A percentile compares a stretch with the other conserved stretches of the same genome.
Evolutionary conservation across 116 monocot genomes (phyloP).

Genomic region (Papilionanthe hybrid): DNA sequence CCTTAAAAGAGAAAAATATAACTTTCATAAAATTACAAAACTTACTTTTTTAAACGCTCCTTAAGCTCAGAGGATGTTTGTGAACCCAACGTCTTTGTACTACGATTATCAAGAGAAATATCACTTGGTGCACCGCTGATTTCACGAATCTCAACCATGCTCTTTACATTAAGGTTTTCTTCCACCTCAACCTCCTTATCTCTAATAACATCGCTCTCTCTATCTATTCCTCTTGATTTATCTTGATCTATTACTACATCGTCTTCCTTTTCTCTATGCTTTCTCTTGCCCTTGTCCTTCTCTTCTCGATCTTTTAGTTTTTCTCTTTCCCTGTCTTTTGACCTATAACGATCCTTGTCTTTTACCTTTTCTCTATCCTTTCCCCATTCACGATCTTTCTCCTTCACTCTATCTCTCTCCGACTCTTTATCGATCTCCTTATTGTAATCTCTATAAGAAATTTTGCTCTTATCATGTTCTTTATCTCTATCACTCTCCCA

Average conservation of each 20-base stretch:
- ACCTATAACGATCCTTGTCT: constrained; percentile 23
- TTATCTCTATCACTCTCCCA: constrained; percentile 19
- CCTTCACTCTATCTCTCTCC: constrained; percentile 14
- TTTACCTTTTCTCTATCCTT: constrained; percentile 17
- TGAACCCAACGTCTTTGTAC: constrained; percentile 11
- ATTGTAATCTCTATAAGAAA: constrained; percentile 18
- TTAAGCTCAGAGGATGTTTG: constrained; percentile 26
- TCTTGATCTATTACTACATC: constrained; percentile 12
- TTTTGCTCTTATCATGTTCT: constrained; percentile 18
- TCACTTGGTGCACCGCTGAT: constrained; percentile 2
- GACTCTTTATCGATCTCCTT: constrained; percentile 27
- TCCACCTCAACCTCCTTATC: constrained; percentile 23
- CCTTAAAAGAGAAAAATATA: not conserved
- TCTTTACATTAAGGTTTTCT: constrained; percentile 8
- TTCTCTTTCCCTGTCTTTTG: constrained; percentile 29
- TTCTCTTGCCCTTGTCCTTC: constrained; percentile 13
- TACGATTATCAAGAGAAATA: constrained; percentile 13
- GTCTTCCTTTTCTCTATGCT: constrained; percentile 11
- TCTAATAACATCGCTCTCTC: constrained; percentile 9
- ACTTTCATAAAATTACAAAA: not conserved
- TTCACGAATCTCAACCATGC: constrained; percentile 9
- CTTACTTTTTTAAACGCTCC: constrained; percentile 60
- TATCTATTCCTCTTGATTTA: constrained; percentile 17
- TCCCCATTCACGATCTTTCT: constrained; percentile 15
- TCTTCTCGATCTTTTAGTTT: constrained; percentile 13